Base-by-base conservation (phyloP, 2,329 filamentous ascomycete species). In the Penicillium sp. region DNA sequence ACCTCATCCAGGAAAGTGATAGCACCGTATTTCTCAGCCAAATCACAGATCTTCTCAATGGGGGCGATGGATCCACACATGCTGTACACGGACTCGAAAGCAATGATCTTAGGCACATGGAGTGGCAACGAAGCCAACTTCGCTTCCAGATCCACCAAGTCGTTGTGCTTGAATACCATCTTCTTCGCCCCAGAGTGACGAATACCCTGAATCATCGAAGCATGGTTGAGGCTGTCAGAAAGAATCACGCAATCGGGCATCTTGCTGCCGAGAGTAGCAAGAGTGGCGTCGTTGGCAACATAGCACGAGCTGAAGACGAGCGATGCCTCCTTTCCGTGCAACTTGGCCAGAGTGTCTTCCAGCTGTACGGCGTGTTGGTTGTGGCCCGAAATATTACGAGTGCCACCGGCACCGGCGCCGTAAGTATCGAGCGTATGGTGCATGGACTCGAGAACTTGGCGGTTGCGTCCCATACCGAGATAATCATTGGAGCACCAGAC, bases 401-500 rank as follows among this genome's bases (percentile, higher is more conserved):
- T 99, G 54, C 95, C 95, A 61, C 95, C 95, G 33, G 95, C 95
- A 58, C 95, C 95, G 33, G 95, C 92, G 58, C 95, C 95, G 69
- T 99, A 99, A 72, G 88, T 91, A 67, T 99, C 93, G 45, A 99
- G 80, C 3, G 93, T 97, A 73, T 95, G 85, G 74, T 99, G 93
- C 95, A 99, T 99, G 55, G 86, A 86, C 74, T 90, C 87, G 69
- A 99, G 80, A 11, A 99, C 95, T 50, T 91, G 83, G 13, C 86
- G 85, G 77, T 98, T 97, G 68, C 92, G 86, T 45, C 95, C 93
- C 95, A 99, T 99, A 67, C 95, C 95, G 19, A 99, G 86, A 75
- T 99, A 99, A 76, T 99, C 95, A 72, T 99, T 99, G 73, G 93
- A 96, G 82, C 95, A 99, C 95, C 95, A 99, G 25, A 99, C 95